Percentiles rank a stretch among this genome's conserved stretches.
These are phyloP conservation scores for Phalaenopsis hybrid DNA, from an alignment of 116 monocot genomes.

Conservation along the genomic window DNA sequence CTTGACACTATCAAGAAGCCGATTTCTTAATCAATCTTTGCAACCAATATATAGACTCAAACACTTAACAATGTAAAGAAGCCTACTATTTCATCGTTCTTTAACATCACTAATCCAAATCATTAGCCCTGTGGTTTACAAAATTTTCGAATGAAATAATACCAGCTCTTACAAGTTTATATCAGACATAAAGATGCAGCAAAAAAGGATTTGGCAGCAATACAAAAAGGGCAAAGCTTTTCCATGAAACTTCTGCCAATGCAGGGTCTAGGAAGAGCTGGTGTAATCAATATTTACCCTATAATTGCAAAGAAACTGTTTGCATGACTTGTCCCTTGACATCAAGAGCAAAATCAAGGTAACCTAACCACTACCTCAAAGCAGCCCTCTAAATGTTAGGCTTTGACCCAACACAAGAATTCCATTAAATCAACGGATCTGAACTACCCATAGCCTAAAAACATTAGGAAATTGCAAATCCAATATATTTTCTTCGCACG, in stretches of 20 bases:
- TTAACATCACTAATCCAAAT: too few species aligned
- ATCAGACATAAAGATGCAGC: neutral
- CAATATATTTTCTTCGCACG: neutral
- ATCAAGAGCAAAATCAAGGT: neutral
- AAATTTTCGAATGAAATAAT: neutral
- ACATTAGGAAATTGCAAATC: neutral
- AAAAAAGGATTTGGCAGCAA: neutral
- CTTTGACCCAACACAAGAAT: neutral
- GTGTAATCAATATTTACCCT: neutral
- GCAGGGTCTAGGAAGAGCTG: neutral
- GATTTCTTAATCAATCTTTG: too few species aligned
- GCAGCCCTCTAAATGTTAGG: neutral
- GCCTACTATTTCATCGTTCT: too few species aligned
- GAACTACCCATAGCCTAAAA: neutral
- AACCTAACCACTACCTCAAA: neutral
- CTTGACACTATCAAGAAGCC: neutral
- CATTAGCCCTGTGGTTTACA: neutral
- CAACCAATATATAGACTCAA: too few species aligned
- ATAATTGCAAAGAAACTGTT: neutral
- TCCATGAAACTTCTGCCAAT: neutral
- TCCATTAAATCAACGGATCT: neutral
- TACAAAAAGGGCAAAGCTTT: neutral
- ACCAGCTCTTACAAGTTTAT: neutral
- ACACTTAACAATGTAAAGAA: too few species aligned
- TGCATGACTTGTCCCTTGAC: neutral